These are phyloP conservation scores for Plectosphaerella plurivora DNA, from an alignment of 2,329 filamentous ascomycete genomes.

Conservation along the genomic window DNA sequence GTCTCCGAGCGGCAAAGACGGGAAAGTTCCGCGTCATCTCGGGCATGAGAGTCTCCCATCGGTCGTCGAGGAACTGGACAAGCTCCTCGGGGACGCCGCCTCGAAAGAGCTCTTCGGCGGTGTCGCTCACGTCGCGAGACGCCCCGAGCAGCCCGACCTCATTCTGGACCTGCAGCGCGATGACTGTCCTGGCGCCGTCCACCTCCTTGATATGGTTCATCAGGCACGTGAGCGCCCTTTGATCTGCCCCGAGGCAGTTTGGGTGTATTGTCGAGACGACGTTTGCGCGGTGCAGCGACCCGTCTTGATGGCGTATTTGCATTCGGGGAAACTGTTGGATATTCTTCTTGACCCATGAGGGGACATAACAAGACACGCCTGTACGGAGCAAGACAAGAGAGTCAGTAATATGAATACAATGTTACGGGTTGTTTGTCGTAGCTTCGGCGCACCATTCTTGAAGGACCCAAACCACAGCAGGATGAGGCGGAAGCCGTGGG, in stretches of 20 bases:
- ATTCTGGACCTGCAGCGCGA: background rate
- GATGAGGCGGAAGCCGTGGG: constrained; percentile 4
- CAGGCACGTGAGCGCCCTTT: background rate
- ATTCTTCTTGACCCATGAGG: constrained; percentile 1
- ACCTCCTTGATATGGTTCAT: background rate
- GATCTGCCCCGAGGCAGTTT: background rate
- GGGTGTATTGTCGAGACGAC: background rate
- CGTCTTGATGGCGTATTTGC: background rate
- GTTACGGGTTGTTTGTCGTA: background rate
- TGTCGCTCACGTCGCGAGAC: background rate
- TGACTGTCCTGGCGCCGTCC: background rate
- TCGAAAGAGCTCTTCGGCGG: background rate
- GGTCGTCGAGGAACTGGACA: background rate
- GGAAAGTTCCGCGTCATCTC: background rate
- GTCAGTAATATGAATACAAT: background rate
- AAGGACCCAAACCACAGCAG: constrained; percentile 1
- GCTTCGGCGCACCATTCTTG: background rate
- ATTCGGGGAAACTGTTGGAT: background rate
- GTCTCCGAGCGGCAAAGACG: background rate
- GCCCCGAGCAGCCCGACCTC: background rate
- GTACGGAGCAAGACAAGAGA: background rate
- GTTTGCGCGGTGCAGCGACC: background rate
- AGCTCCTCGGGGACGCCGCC: background rate
- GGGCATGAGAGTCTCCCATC: background rate
- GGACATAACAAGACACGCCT: background rate